Percentiles rank a stretch among this genome's conserved stretches.
Conservation (phyloP, 345 rosid genomes). For the Sonneratia caseolaris region DNA sequence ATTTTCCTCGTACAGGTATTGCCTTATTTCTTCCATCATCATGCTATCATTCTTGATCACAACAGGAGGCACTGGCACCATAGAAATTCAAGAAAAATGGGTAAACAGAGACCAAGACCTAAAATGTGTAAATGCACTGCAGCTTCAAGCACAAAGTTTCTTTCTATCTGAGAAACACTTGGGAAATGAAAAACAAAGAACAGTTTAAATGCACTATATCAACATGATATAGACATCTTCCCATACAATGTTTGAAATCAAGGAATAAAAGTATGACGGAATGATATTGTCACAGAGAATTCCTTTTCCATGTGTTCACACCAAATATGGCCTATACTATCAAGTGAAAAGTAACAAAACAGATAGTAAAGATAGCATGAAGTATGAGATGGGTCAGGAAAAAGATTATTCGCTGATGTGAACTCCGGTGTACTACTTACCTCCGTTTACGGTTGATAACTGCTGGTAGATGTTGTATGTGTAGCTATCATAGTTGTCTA, state of each 20-base stretch:
- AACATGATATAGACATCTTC: background rate
- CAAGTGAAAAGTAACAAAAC: too few species aligned
- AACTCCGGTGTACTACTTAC: conserved; percentile 26
- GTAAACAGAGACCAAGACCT: conserved; percentile 2
- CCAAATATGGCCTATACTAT: background rate
- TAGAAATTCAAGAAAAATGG: conserved; percentile 10
- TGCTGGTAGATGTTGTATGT: conserved; percentile 88
- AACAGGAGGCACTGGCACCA: conserved; percentile 65
- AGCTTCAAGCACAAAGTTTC: background rate
- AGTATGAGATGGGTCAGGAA: background rate
- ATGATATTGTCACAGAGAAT: background rate
- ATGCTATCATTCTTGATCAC: conserved; percentile 76
- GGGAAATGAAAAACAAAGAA: background rate
- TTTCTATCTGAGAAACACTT: too few species aligned
- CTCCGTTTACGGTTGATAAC: conserved; percentile 71
- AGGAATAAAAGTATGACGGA: background rate
- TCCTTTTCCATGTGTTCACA: background rate
- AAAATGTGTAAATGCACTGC: background rate
- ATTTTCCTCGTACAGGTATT: conserved; percentile 48
- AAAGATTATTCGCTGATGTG: background rate
- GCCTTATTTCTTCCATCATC: conserved; percentile 65
- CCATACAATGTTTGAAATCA: background rate
- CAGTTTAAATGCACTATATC: background rate
- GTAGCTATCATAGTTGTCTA: conserved; percentile 94
- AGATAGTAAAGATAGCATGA: too few species aligned